These are phyloP conservation scores for Atkinsonella hypoxylon DNA, from an alignment of 2,329 filamentous ascomycete species.

Conservation along the genomic window DNA sequence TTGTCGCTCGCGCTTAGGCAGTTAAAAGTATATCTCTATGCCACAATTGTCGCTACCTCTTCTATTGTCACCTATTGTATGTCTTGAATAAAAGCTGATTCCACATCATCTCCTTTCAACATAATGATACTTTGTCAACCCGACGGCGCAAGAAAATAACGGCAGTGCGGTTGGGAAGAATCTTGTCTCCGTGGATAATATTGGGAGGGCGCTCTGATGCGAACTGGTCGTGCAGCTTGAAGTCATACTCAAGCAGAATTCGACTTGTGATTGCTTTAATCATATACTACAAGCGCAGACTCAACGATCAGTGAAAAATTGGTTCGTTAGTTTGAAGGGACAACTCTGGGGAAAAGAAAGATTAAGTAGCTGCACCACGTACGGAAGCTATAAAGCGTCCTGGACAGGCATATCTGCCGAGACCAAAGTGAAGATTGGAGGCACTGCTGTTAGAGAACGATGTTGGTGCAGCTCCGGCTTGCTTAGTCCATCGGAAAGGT, in stretches of 20 bases:
- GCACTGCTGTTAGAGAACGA: slow-evolving; percentile 9
- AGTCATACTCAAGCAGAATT: slow-evolving; percentile 9
- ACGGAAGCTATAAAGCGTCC: slow-evolving; percentile 11
- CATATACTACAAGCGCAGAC: slow-evolving; percentile 5
- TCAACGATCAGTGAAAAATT: not conserved
- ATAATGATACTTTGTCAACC: too few relatives aligned
- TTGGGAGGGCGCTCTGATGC: slow-evolving; percentile 6
- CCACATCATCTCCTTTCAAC: too few relatives aligned
- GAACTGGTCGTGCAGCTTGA: slow-evolving; percentile 4
- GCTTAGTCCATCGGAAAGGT: slow-evolving; percentile 6
- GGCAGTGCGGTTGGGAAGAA: slow-evolving; percentile 6
- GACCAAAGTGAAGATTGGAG: slow-evolving; percentile 10
- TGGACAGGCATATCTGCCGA: slow-evolving; percentile 11
- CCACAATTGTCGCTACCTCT: too few relatives aligned
- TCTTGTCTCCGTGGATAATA: slow-evolving; percentile 8
- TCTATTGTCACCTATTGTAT: too few relatives aligned
- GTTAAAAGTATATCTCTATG: too few relatives aligned
- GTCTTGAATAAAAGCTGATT: too few relatives aligned
- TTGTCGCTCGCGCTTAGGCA: too few relatives aligned
- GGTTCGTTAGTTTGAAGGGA: not conserved
- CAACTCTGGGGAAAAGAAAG: not conserved
- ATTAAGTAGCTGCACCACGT: not conserved
- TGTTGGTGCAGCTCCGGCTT: slow-evolving; percentile 1
- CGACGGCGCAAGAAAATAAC: slow-evolving; percentile 7
- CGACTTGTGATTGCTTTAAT: slow-evolving; percentile 9